Evolutionary conservation across 495 filamentous ascomycete species (phyloP).

Genomic region (Aspergillus panamensis): DNA sequence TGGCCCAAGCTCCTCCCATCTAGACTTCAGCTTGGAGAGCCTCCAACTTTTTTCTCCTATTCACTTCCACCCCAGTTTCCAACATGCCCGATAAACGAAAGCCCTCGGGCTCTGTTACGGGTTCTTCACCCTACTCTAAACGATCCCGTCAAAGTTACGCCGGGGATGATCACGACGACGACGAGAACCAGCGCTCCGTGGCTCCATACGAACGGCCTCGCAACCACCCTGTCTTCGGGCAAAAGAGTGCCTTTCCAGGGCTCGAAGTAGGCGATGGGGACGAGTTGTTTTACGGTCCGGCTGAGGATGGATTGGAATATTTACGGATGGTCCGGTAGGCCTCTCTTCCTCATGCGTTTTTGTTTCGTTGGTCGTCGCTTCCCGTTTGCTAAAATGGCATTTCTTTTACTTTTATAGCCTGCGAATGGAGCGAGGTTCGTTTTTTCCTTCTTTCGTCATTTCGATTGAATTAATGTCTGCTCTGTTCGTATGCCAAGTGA

Average conservation of each 20-base stretch:
- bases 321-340: conserved; percentile 77
- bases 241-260: conserved; percentile 72
- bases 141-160: conserved; percentile 31
- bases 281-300: conserved; percentile 47
- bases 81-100: conserved; percentile 40
- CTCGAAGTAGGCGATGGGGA: conserved; percentile 55
- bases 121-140: conserved; percentile 24
- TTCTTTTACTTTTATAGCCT: conserved; percentile 15
- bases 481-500: neutral
- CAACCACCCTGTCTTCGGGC: conserved; percentile 67
- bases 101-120: conserved; percentile 21
- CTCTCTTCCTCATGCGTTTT: conserved; percentile 1
- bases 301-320: conserved; percentile 68
- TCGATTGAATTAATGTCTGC: neutral
- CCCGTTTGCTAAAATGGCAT: conserved; percentile 32
- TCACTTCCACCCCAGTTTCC: conserved; percentile 8
- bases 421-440: conserved; percentile 10
- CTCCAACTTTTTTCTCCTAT: conserved; percentile 4
- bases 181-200: conserved; percentile 4
- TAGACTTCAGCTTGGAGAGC: neutral
- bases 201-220: conserved; percentile 40
- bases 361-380: conserved; percentile 14
- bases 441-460: neutral
- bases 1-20: conserved; percentile 22
- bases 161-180: conserved; percentile 26